phyloP scores from a whole-genome alignment of 148 eudicot species.

The Silene uniflora region DNA sequence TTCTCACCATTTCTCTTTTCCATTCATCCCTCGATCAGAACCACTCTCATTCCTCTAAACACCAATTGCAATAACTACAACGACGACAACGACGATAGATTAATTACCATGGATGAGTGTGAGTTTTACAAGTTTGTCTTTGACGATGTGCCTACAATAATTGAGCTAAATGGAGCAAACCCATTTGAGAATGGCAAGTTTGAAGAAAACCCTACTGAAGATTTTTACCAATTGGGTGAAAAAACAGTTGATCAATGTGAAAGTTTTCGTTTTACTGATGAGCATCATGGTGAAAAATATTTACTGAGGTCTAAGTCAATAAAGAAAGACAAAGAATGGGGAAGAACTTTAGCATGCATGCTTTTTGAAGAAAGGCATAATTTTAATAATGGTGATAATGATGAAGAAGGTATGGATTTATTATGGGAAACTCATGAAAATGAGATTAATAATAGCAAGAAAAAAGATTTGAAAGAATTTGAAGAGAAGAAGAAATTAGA shows the following conservation, averaged over 20 bases:
- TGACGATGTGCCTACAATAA: conserved; percentile 33
- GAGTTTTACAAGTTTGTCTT: conserved; percentile 61
- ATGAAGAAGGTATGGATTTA: conserved; percentile 82
- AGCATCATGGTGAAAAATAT: conserved; percentile 1
- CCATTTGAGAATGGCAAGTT: conserved; percentile 17
- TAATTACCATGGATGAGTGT: conserved; percentile 40
- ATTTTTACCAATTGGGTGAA: conserved; percentile 14
- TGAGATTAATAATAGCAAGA: conserved; percentile 29
- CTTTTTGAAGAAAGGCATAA: conserved; percentile 80
- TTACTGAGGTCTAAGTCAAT: conserved; percentile 41
- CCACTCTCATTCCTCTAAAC: conserved; percentile 25
- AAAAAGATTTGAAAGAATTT: neutral
- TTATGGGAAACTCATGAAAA: conserved; percentile 81
- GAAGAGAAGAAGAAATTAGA: conserved; percentile 9
- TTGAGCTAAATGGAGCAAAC: conserved; percentile 27
- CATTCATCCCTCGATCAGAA: conserved; percentile 29
- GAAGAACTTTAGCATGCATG: conserved; percentile 76
- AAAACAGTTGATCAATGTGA: conserved; percentile 36
- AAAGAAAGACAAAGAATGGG: conserved; percentile 86
- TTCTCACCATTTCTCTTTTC: conserved; percentile 57
- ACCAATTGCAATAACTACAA: conserved; percentile 24
- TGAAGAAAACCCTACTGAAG: conserved; percentile 24
- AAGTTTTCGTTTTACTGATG: conserved; percentile 24
- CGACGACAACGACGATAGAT: conserved; percentile 22
- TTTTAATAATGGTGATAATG: conserved; percentile 27